Conservation (phyloP, 2,329 filamentous ascomycete species). For the Fusarium tanahbumbuense region DNA sequence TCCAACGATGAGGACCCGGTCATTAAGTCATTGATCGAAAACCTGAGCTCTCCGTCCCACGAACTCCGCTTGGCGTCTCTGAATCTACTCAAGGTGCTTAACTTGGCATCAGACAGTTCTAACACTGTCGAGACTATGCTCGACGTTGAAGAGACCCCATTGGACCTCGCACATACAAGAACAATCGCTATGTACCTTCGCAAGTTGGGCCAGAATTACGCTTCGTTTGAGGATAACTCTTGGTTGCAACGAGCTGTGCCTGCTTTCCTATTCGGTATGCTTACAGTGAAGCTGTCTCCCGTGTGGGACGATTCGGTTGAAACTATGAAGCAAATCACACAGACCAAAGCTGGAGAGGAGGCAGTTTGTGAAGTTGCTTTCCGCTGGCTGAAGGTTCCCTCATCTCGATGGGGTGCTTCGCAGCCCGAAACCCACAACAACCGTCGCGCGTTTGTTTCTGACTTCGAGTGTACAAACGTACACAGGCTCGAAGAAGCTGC, state of each 20-base stretch:
- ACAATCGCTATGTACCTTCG: conserved; percentile 87
- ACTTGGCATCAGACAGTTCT: conserved; percentile 36
- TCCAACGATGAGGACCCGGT: conserved; percentile 68
- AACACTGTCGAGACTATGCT: conserved; percentile 68
- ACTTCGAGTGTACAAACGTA: conserved; percentile 89
- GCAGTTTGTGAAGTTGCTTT: conserved; percentile 78
- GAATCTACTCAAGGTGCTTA: conserved; percentile 74
- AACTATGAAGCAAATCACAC: conserved; percentile 79
- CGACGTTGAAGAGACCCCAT: conserved; percentile 80
- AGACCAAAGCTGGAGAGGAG: conserved; percentile 77
- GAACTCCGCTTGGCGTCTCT: conserved; percentile 79
- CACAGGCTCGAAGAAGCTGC: conserved; percentile 67
- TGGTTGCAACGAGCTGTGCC: conserved; percentile 81
- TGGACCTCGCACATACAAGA: conserved; percentile 81
- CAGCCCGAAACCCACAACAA: conserved; percentile 50
- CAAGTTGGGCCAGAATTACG: conserved; percentile 76
- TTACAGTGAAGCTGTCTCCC: conserved; percentile 86
- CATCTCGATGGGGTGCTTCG: conserved; percentile 64
- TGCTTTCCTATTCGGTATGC: conserved; percentile 86
- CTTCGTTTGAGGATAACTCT: conserved; percentile 65
- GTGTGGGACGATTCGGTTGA: conserved; percentile 87
- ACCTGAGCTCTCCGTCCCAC: conserved; percentile 80
- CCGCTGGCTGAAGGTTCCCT: conserved; percentile 76
- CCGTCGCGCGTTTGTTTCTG: conserved; percentile 63
- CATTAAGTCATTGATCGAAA: conserved; percentile 73